phyloP scores from a whole-genome alignment of 2,329 filamentous ascomycete species.

The Elsinoe necatrix region DNA sequence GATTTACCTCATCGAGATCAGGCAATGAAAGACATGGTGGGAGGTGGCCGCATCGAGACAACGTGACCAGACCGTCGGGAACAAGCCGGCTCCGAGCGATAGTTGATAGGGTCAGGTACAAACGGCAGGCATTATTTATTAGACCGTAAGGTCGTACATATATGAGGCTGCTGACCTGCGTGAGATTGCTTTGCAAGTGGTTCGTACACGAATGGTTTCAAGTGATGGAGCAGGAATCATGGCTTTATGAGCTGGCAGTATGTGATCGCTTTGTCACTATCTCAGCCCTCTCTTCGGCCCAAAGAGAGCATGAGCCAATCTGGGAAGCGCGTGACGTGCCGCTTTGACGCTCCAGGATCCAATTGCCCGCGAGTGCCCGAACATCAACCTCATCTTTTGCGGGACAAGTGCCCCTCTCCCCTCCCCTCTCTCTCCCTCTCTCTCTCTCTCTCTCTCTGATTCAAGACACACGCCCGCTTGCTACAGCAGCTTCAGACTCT shows the following conservation, averaged over 20 bases:
- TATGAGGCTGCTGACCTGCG: no score
- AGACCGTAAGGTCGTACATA: background rate
- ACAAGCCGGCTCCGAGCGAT: background rate
- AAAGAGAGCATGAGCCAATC: slow-evolving; percentile 2
- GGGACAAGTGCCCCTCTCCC: background rate
- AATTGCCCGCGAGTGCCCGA: slow-evolving; percentile 12
- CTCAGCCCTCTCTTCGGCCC: background rate
- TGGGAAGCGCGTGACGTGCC: slow-evolving; percentile 12
- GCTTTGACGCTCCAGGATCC: background rate
- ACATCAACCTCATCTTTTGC: background rate
- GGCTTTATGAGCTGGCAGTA: background rate
- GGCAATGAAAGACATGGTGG: background rate
- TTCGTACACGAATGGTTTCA: background rate
- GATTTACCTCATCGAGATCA: no score
- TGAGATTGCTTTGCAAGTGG: no score
- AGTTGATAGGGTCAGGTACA: background rate
- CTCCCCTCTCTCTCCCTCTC: no score
- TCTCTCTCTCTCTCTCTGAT: background rate
- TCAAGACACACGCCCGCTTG: background rate
- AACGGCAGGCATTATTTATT: background rate
- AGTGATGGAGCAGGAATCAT: background rate
- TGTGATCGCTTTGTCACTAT: slow-evolving; percentile 2
- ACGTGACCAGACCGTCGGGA: background rate
- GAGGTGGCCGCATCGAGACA: no score
- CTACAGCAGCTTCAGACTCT: background rate